Base-by-base conservation (phyloP, 169 alveolate species). In the Plasmodium falciparum region DNA sequence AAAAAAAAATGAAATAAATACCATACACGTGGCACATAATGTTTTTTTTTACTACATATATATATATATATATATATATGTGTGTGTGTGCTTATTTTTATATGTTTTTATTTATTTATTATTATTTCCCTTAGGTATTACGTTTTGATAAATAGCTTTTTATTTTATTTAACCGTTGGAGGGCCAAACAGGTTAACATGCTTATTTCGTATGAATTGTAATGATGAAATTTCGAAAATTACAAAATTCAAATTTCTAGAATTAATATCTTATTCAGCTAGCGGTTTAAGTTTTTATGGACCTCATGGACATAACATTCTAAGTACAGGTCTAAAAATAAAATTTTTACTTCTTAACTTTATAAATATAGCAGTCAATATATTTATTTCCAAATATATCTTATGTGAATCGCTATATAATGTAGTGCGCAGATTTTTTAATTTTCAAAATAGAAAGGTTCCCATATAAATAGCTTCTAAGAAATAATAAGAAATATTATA, bases 141-240 rank as follows among this genome's bases (percentile, higher is more conserved):
- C 88, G 22, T 58, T 63, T 73, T 78, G 26, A 90, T 95, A 66
- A 95, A 94, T 50, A 54, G 86, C 47, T 73, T 93, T 45, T 65
- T 96, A 61, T 59, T 96, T 59, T 89, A 56, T 29, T 72, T 96
- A 61, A 74, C 96, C 7, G 86, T 96, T 65, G 88, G 96, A 22
- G 96, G 96, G 39, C 98, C 98, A 2, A 94, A 91, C 78, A 88
- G 74, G 39, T 73, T 96, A 71, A 89, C 97, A 26, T 97, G 98
- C 80, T 86, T 96, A 59, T 95, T 95, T 89, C 96, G 98, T 61
- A 95, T 96, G 86, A 97, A 97, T 92, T 97, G 98, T 76, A 95
- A 95, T 58, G 97, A 95, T 61, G 97, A 73, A 54, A 90, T 92
- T 71, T 95, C 97, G 13, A 90, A 92, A 45, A 63, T 62, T 45